These are phyloP conservation scores for Alternaria viburni DNA, from an alignment of 2,329 filamentous ascomycete genomes.

Conservation along the genomic window DNA sequence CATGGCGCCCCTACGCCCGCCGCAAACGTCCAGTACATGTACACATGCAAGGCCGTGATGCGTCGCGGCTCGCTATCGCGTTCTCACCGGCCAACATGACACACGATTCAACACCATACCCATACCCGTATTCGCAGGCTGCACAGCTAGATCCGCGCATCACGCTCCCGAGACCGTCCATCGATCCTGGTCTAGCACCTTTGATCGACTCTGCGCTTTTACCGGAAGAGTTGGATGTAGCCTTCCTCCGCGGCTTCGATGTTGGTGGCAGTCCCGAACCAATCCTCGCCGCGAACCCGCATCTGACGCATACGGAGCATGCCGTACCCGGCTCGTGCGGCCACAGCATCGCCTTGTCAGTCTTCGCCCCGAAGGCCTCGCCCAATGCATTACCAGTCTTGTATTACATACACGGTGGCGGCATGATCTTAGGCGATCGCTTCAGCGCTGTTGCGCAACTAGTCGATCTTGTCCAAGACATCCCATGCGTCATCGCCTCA, in stretches of 20 bases:
- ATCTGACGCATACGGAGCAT: slow-evolving; percentile 58
- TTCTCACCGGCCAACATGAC: background rate
- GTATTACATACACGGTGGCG: slow-evolving; percentile 67
- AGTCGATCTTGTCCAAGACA: slow-evolving; percentile 18
- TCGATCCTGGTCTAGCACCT: slow-evolving; percentile 6
- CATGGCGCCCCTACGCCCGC: background rate
- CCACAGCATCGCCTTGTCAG: slow-evolving; percentile 65
- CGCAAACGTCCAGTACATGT: background rate
- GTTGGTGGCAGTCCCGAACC: slow-evolving; percentile 34
- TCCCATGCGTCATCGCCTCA: slow-evolving; percentile 17
- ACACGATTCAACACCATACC: background rate
- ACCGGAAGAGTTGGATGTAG: slow-evolving; percentile 16
- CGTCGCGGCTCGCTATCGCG: background rate
- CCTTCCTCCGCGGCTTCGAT: slow-evolving; percentile 12
- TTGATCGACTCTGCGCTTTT: slow-evolving; percentile 11
- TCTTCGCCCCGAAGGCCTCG: slow-evolving; percentile 59
- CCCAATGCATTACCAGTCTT: slow-evolving; percentile 71
- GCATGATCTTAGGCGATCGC: slow-evolving; percentile 22
- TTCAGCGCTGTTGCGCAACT: slow-evolving; percentile 17
- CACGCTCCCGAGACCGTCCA: slow-evolving; percentile 6
- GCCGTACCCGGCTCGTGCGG: slow-evolving; percentile 18
- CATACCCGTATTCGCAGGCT: slow-evolving; percentile 13
- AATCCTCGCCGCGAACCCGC: slow-evolving; percentile 63
- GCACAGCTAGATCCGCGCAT: slow-evolving; percentile 15
- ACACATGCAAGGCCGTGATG: background rate